Evolutionary conservation across 1,284 basidiomycete species (phyloP).

Genomic region (Ganoderma meredithae): DNA sequence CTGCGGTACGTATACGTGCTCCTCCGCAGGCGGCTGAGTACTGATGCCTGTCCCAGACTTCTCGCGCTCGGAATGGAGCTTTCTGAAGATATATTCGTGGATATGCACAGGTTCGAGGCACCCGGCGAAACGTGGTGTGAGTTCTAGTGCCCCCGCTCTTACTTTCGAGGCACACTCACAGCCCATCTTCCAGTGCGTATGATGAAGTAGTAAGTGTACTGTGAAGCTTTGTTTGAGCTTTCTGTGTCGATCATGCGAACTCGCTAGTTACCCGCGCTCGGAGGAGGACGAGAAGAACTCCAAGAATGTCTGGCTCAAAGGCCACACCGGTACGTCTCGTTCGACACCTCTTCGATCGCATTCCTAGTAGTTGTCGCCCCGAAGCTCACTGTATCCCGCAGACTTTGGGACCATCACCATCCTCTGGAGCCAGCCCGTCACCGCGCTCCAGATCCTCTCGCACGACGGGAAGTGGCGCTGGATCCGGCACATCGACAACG

Average conservation of each 20-base stretch:
- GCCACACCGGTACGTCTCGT: slow-evolving; percentile 34
- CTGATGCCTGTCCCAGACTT: slow-evolving; percentile 44
- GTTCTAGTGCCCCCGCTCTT: slow-evolving; percentile 4
- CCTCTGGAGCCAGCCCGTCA: slow-evolving; percentile 65
- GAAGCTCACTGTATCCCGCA: slow-evolving; percentile 31
- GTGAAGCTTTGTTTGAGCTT: neutral
- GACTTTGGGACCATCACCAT: slow-evolving; percentile 64
- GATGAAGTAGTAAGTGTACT: slow-evolving; percentile 45
- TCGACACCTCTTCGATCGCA: neutral
- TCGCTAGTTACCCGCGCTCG: slow-evolving; percentile 41
- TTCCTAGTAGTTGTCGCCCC: too few relatives aligned
- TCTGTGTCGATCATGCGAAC: too few relatives aligned
- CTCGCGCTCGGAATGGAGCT: slow-evolving; percentile 47
- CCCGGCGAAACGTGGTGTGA: slow-evolving; percentile 41
- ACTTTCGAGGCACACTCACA: neutral
- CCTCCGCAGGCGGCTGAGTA: neutral
- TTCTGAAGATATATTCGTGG: slow-evolving; percentile 43
- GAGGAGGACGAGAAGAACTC: slow-evolving; percentile 58
- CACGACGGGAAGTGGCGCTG: slow-evolving; percentile 63
- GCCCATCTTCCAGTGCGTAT: slow-evolving; percentile 35
- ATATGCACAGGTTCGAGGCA: slow-evolving; percentile 40
- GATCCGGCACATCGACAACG: slow-evolving; percentile 65
- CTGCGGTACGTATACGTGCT: slow-evolving; percentile 45
- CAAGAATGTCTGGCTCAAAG: slow-evolving; percentile 66
- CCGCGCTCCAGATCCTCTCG: slow-evolving; percentile 61